Evolutionary conservation across 2,329 filamentous ascomycete species (phyloP).

Genomic region (Juglanconis juglandina): DNA sequence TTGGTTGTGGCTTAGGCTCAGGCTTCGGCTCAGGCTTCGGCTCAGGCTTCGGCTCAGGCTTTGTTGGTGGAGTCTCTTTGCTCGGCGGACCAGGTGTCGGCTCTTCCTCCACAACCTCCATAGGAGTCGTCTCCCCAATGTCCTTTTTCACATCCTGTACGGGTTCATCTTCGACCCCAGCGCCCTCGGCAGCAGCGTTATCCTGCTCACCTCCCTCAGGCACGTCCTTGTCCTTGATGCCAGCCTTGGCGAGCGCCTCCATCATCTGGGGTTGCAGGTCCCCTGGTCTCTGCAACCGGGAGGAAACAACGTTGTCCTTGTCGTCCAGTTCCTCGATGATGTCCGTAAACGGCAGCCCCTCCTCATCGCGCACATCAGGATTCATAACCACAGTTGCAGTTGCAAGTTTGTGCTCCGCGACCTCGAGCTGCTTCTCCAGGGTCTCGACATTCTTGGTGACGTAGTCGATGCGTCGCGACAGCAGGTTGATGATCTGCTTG

Average conservation of each 20-base stretch:
- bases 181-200: background rate
- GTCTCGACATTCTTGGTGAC: slow-evolving; percentile 76
- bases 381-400: slow-evolving; percentile 58
- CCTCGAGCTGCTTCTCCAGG: slow-evolving; percentile 68
- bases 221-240: slow-evolving; percentile 43
- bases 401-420: slow-evolving; percentile 66
- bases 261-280: slow-evolving; percentile 64
- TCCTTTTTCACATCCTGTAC: background rate
- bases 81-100: background rate
- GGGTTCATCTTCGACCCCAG: background rate
- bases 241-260: slow-evolving; percentile 74
- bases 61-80: background rate
- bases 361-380: slow-evolving; percentile 61
- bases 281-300: slow-evolving; percentile 63
- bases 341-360: slow-evolving; percentile 76
- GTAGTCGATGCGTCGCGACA: slow-evolving; percentile 81
- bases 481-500: slow-evolving; percentile 63
- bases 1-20: slow-evolving; percentile 3
- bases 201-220: slow-evolving; percentile 12
- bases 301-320: slow-evolving; percentile 76
- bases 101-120: background rate
- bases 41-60: background rate
- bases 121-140: background rate
- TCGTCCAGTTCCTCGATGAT: slow-evolving; percentile 92
- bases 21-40: background rate